A percentile compares a stretch with the other conserved stretches of the same genome.
phyloP scores from a whole-genome alignment of 2,329 filamentous ascomycete genomes.

The Lachnellula occidentalis region DNA sequence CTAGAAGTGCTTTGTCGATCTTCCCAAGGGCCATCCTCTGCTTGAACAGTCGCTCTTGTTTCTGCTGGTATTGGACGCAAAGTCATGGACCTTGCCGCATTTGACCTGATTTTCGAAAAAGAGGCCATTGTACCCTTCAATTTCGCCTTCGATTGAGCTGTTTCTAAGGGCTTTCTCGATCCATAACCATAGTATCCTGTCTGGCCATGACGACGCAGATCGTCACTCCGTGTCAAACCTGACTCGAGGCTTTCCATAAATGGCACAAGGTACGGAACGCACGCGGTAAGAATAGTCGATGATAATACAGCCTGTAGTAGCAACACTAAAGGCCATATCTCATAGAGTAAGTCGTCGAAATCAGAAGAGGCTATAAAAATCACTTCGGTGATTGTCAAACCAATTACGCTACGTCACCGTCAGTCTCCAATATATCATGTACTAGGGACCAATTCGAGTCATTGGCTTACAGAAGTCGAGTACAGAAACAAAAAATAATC shows the following conservation, averaged over 20 bases:
- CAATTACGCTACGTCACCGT: background rate
- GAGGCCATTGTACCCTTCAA: background rate
- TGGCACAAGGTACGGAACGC: constrained; percentile 1
- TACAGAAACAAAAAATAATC: background rate
- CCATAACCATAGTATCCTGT: background rate
- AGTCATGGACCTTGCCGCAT: background rate
- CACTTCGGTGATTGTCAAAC: background rate
- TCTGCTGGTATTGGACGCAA: background rate
- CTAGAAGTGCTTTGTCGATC: background rate
- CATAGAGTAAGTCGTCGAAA: background rate
- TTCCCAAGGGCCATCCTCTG: background rate
- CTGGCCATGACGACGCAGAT: constrained; percentile 1
- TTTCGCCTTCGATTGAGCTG: background rate
- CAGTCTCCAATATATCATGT: background rate
- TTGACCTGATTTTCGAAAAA: background rate
- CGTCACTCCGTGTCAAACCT: background rate
- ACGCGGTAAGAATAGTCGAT: background rate
- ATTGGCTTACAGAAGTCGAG: background rate
- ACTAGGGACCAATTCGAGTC: background rate
- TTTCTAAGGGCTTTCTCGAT: background rate
- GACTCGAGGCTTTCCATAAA: constrained; percentile 4
- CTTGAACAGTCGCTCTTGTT: background rate
- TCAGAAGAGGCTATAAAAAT: background rate
- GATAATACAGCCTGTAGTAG: background rate
- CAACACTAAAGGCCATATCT: background rate